Conservation (phyloP, 2,329 filamentous ascomycete species). For the Juglanconis sp. region DNA sequence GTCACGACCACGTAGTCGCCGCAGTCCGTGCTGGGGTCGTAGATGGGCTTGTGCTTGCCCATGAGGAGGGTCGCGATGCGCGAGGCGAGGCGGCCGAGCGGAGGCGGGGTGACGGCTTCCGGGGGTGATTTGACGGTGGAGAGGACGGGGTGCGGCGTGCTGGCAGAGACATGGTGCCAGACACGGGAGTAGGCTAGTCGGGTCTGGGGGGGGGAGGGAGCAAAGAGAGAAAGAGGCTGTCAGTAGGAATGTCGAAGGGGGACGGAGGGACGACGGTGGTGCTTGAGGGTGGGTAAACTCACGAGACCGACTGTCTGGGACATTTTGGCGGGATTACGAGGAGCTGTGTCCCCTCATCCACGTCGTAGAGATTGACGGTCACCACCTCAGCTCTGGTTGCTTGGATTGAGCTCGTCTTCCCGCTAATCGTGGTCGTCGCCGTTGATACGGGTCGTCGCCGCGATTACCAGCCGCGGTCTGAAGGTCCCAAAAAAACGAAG, state of each 20-base stretch:
- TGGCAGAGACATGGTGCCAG: slow-evolving; percentile 86
- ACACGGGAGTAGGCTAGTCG: slow-evolving; percentile 92
- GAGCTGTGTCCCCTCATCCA: slow-evolving; percentile 29
- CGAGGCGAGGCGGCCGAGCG: slow-evolving; percentile 86
- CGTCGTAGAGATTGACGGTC: neutral
- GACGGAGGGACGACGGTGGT: neutral
- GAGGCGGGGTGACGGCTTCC: slow-evolving; percentile 60
- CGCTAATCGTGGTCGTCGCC: neutral
- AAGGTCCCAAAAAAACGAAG: slow-evolving; percentile 13
- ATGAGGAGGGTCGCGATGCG: slow-evolving; percentile 85
- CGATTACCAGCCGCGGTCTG: neutral
- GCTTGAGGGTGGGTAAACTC: slow-evolving; percentile 31
- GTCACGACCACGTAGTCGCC: slow-evolving; percentile 97
- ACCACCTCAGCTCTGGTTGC: neutral
- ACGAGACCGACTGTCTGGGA: slow-evolving; percentile 78
- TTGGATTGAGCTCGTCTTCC: neutral
- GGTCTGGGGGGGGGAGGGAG: slow-evolving; percentile 55
- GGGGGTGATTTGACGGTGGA: slow-evolving; percentile 49
- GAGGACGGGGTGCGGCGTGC: slow-evolving; percentile 58
- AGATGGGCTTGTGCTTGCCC: slow-evolving; percentile 99
- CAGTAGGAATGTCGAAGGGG: neutral
- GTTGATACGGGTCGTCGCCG: slow-evolving; percentile 1
- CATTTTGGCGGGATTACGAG: slow-evolving; percentile 50
- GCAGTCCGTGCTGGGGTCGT: slow-evolving; percentile 95
- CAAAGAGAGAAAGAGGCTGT: neutral